Conservation (phyloP, 106 monocot species). For the Cymbidium sinense region DNA sequence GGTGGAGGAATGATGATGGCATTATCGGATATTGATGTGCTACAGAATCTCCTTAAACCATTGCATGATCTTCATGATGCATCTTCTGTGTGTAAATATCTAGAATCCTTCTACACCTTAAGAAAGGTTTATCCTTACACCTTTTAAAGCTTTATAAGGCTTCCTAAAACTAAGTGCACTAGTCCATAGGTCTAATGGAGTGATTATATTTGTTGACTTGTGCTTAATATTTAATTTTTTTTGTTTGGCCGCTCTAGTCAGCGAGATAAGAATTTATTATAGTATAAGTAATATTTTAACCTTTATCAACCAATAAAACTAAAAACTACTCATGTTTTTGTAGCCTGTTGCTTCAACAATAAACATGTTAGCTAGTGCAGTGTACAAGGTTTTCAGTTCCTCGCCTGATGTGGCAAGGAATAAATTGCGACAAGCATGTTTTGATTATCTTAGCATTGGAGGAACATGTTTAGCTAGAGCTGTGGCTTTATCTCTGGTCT, state of each 20-base stretch:
- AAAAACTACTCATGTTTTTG: not conserved
- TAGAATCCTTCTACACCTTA: constrained; percentile 87
- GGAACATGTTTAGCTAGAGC: constrained; percentile 70
- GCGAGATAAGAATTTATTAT: too few relatives aligned
- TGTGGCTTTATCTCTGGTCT: constrained; percentile 67
- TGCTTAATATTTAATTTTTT: not conserved
- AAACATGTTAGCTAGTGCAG: constrained; percentile 75
- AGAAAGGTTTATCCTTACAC: constrained; percentile 46
- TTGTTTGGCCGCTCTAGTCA: too few relatives aligned
- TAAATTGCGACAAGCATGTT: constrained; percentile 84
- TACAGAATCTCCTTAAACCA: too few relatives aligned
- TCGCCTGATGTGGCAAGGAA: constrained; percentile 69
- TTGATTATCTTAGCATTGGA: constrained; percentile 88
- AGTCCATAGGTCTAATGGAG: too few relatives aligned
- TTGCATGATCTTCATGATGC: too few relatives aligned
- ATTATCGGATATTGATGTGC: constrained; percentile 70
- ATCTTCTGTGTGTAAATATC: too few relatives aligned
- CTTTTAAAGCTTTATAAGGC: not conserved
- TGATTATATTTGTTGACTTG: not conserved
- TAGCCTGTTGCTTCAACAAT: too few relatives aligned
- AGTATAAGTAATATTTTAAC: too few relatives aligned
- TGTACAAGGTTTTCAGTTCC: constrained; percentile 77
- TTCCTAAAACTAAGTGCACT: too few relatives aligned
- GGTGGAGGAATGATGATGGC: constrained; percentile 98
- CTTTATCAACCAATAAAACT: too few relatives aligned